Base-by-base conservation (phyloP, 2,329 filamentous ascomycete species). In the Monosporascus cannonballus region DNA sequence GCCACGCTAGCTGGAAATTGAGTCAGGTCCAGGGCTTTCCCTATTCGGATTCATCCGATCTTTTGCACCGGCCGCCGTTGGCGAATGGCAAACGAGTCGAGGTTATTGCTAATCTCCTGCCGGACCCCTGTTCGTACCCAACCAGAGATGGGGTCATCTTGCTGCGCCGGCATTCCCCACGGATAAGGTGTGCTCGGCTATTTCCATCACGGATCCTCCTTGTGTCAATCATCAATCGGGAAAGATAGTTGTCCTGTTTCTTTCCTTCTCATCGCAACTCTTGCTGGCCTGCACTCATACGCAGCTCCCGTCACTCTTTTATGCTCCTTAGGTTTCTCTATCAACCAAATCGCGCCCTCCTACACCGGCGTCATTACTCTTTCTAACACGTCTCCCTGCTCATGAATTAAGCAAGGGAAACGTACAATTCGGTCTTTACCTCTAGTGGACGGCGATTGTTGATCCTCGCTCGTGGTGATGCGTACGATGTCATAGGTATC, bases 401-500 rank as follows among this genome's bases (percentile, higher is more conserved):
- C 6, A 20, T 7, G 18, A 6, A 44, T 3, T 22, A 18, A 18
- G 11, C n/a, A 30, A 30, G 27, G 27, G 1, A 30, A 30, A 30
- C 27, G 27, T 30, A 8, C 27, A 30, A 30, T 30, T 30, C 27
- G 27, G 27, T 11, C 42, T n/a, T 27, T 24, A 30, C 20, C 27
- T 30, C 27, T 30, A 30, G 6, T 30, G 27, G 27, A 11, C 9
- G 27, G 27, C 9, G 9, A 30, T 30, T 11, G 27, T 30, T n/a
- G 39, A 8, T n/a, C 39, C 20, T n/a, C 15, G 15, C 41, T 45
- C 20, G 24, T 14, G 47, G 49, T 49, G n/a, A 37, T 49, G 34
- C 51, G 34, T 54, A 55, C 55, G 53, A 52, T 38, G 47, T 51
- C 47, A 39, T 51, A 47, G 20, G 17, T 46, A 17, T 25, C 18